These are phyloP conservation scores for Entonaema liquescens DNA, from an alignment of 495 filamentous ascomycete genomes.

Conservation along the genomic window DNA sequence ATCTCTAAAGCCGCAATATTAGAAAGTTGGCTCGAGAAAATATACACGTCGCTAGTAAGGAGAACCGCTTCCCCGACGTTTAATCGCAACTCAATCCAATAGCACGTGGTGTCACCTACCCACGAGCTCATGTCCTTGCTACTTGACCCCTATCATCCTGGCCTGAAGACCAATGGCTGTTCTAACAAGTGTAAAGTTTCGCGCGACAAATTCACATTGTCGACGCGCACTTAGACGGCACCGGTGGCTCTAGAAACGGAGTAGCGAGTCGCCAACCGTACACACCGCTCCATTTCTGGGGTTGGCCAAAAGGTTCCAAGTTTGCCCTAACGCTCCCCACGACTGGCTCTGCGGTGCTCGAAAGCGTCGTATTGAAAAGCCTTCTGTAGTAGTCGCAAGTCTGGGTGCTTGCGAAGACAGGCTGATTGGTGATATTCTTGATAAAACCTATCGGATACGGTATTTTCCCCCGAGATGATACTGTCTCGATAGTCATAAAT, in stretches of 20 bases:
- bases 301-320: slow-evolving; percentile 41
- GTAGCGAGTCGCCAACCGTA: slow-evolving; percentile 53
- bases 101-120: too few relatives aligned
- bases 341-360: slow-evolving; percentile 43
- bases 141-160: background rate
- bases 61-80: too few relatives aligned
- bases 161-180: background rate
- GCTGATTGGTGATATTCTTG: slow-evolving; percentile 55
- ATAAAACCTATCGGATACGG: slow-evolving; percentile 52
- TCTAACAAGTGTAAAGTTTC: background rate
- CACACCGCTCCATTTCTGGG: slow-evolving; percentile 37
- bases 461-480: slow-evolving; percentile 2
- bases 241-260: slow-evolving; percentile 49
- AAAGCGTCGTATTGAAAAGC: slow-evolving; percentile 52
- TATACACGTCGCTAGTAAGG: too few relatives aligned
- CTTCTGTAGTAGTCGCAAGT: slow-evolving; percentile 53
- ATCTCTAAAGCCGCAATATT: too few relatives aligned
- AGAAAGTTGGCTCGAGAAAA: too few relatives aligned
- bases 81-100: too few relatives aligned
- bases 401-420: slow-evolving; percentile 49
- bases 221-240: slow-evolving; percentile 4
- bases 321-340: slow-evolving; percentile 41
- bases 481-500: slow-evolving; percentile 41
- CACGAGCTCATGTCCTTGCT: too few relatives aligned
- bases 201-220: background rate